These are phyloP conservation scores for Lasiodiplodia citricola DNA, from an alignment of 2,329 filamentous ascomycete species.

Conservation along the genomic window DNA sequence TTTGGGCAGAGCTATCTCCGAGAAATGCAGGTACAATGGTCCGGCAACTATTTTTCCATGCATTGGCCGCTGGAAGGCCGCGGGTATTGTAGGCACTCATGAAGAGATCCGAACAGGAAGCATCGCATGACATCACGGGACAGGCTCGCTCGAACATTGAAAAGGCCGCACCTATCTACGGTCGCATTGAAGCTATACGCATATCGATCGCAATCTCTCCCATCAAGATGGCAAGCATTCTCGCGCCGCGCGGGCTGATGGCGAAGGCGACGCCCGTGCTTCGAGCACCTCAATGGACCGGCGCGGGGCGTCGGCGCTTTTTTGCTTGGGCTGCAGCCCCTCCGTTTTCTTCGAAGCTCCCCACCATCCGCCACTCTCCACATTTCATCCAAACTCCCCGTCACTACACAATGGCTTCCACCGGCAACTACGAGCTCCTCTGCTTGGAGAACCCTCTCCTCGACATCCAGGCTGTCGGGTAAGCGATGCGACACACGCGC, in stretches of 20 bases:
- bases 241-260: neutral
- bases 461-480: slow-evolving; percentile 87
- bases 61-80: no score
- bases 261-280: slow-evolving; percentile 5
- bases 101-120: neutral
- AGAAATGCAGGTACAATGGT: neutral
- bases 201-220: neutral
- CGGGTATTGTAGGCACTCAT: neutral
- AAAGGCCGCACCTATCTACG: neutral
- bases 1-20: neutral
- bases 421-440: slow-evolving; percentile 84
- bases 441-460: slow-evolving; percentile 97
- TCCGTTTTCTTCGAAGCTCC: slow-evolving; percentile 23
- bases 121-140: slow-evolving; percentile 20
- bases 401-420: slow-evolving; percentile 66
- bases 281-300: slow-evolving; percentile 17
- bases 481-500: slow-evolving; percentile 35
- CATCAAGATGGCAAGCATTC: neutral
- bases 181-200: neutral
- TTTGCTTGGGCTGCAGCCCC: slow-evolving; percentile 19
- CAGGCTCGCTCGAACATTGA: neutral
- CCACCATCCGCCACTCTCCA: slow-evolving; percentile 12
- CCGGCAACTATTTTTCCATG: neutral
- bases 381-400: slow-evolving; percentile 3
- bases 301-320: slow-evolving; percentile 15